phyloP scores from a whole-genome alignment of 768 basidiomycete genomes.

The Gyrodon lividus region DNA sequence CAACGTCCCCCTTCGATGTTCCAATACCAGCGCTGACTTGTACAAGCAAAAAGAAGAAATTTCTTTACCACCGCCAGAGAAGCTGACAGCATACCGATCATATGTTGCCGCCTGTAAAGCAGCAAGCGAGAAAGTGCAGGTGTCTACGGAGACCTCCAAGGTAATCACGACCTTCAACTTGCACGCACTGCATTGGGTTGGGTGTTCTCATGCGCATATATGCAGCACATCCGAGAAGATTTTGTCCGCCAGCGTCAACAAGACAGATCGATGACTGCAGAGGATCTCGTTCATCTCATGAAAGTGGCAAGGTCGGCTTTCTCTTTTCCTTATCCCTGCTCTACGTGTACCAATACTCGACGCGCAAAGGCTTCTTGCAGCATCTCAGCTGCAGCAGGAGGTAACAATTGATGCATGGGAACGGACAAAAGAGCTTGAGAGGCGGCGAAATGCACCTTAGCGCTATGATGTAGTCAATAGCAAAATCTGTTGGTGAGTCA shows the following conservation, averaged over 20 bases:
- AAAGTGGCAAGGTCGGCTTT: conserved; percentile 60
- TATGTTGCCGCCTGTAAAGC: conserved; percentile 59
- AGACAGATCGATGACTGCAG: conserved; percentile 42
- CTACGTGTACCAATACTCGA: conserved; percentile 6
- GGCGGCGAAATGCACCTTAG: conserved; percentile 33
- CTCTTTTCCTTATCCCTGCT: not conserved
- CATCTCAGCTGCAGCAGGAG: conserved; percentile 55
- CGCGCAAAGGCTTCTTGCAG: conserved; percentile 53
- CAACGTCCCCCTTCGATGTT: conserved; percentile 47
- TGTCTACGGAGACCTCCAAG: conserved; percentile 58
- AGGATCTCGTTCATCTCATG: conserved; percentile 69
- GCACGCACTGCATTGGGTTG: not conserved
- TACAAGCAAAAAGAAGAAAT: conserved; percentile 51
- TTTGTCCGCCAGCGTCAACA: conserved; percentile 53
- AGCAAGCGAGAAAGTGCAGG: conserved; percentile 45
- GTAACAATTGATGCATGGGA: conserved; percentile 65
- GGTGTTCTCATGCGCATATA: not conserved
- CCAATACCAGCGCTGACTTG: conserved; percentile 32
- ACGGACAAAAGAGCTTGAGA: conserved; percentile 59
- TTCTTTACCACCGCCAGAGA: conserved; percentile 44
- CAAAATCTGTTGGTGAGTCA: not conserved
- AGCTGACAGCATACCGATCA: conserved; percentile 53
- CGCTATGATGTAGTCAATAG: conserved; percentile 3
- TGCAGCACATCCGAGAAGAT: conserved; percentile 72
- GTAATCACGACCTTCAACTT: conserved; percentile 33